phyloP scores from a whole-genome alignment of 2,329 filamentous ascomycete species.

The Hortaea werneckii region DNA sequence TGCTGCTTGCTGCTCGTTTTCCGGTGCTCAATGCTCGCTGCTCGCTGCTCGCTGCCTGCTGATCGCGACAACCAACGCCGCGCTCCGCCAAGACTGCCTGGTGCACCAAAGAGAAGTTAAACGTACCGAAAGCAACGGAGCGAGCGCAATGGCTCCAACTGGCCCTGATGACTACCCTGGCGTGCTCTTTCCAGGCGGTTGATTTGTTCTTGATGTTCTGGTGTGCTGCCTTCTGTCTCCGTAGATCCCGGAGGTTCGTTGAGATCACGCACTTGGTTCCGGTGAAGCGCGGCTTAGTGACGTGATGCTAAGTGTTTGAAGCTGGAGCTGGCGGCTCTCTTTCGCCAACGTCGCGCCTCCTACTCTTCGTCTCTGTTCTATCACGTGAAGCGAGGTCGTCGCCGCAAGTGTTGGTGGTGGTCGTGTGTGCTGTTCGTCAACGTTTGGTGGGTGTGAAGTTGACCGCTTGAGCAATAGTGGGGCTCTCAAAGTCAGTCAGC shows the following conservation, averaged over 20 bases:
- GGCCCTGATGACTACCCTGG: not conserved
- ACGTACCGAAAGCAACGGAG: conserved; percentile 20
- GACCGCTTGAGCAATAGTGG: conserved; percentile 5
- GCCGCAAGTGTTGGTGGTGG: too few relatives aligned
- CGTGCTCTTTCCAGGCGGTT: not conserved
- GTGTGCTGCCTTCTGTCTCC: not conserved
- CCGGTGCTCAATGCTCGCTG: too few relatives aligned
- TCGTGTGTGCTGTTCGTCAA: too few relatives aligned
- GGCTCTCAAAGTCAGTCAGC: conserved; percentile 1
- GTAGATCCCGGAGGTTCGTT: not conserved
- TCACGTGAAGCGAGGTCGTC: too few relatives aligned
- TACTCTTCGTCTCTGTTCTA: too few relatives aligned
- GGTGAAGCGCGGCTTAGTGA: not conserved
- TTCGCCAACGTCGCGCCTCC: too few relatives aligned
- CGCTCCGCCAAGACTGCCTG: not conserved
- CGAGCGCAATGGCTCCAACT: conserved; percentile 22
- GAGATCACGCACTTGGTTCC: conserved; percentile 4
- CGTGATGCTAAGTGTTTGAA: not conserved
- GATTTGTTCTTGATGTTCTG: conserved; percentile 1
- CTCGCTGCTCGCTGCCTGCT: too few relatives aligned
- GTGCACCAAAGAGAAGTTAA: conserved; percentile 2
- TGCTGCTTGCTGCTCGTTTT: too few relatives aligned
- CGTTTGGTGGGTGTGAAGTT: too few relatives aligned
- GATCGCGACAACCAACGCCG: too few relatives aligned
- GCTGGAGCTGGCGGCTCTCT: too few relatives aligned